phyloP scores from a whole-genome alignment of 805 yeast species.

The Metahyphopichia silvanorum region DNA sequence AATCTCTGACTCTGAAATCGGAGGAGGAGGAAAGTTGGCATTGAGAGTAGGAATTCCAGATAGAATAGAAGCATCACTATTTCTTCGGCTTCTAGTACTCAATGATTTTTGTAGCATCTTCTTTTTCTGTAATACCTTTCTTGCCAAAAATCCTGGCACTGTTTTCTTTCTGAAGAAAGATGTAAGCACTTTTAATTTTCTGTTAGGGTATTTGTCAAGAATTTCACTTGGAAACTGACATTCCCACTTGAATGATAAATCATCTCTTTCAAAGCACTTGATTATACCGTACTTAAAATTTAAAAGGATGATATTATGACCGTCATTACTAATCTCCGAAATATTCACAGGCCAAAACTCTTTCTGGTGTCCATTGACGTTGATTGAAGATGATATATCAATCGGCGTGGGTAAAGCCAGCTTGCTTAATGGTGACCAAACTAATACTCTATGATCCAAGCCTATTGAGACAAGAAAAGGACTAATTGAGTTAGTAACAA shows the following conservation, averaged over 20 bases:
- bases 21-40: conserved; percentile 35
- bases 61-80: conserved; percentile 23
- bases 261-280: conserved; percentile 58
- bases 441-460: conserved; percentile 64
- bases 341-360: conserved; percentile 63
- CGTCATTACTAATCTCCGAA: conserved; percentile 55
- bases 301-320: conserved; percentile 55
- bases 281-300: conserved; percentile 47
- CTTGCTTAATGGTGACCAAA: conserved; percentile 66
- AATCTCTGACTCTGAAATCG: conserved; percentile 5
- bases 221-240: conserved; percentile 36
- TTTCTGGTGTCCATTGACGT: conserved; percentile 43
- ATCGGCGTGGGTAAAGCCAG: conserved; percentile 14
- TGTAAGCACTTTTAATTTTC: conserved; percentile 43
- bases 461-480: conserved; percentile 71
- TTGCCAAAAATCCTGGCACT: conserved; percentile 40
- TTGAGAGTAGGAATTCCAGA: conserved; percentile 21
- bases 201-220: conserved; percentile 10
- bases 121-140: conserved; percentile 26
- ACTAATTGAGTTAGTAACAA: conserved; percentile 54
- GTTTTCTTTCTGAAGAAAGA: conserved; percentile 60
- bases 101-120: conserved; percentile 8
- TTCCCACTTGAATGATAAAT: conserved; percentile 59
- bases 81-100: conserved; percentile 22
- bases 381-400: conserved; percentile 39